Conservation (phyloP, 2,329 filamentous ascomycete species). For the Xylaria sp. region DNA sequence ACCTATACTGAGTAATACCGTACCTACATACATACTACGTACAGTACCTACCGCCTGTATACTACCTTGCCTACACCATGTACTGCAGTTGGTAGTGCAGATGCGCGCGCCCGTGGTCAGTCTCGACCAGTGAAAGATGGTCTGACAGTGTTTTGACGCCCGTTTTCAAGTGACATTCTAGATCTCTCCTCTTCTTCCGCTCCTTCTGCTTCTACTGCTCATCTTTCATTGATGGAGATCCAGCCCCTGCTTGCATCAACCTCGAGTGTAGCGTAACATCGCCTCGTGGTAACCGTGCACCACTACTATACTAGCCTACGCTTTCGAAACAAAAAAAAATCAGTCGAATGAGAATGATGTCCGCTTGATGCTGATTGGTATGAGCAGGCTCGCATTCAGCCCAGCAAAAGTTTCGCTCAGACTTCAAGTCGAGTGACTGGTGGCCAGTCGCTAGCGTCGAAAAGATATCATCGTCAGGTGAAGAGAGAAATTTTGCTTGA, state of each 20-base stretch:
- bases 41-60: not conserved
- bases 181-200: not conserved
- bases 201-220: not conserved
- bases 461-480: conserved; percentile 4
- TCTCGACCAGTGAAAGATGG: conserved; percentile 21
- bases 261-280: conserved; percentile 17
- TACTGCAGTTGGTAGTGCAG: conserved; percentile 1
- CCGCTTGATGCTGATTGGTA: conserved; percentile 4
- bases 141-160: conserved; percentile 1
- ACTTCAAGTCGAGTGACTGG: not conserved
- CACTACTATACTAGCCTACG: not conserved
- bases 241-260: conserved; percentile 26
- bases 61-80: not conserved
- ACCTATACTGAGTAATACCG: not conserved
- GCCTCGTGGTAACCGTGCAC: conserved; percentile 8
- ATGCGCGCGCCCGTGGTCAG: conserved; percentile 15
- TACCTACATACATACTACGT: not conserved
- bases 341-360: conserved; percentile 10
- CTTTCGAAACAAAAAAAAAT: conserved; percentile 15
- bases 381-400: not conserved
- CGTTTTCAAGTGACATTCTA: conserved; percentile 14
- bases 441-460: not conserved
- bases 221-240: conserved; percentile 25
- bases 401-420: conserved; percentile 8
- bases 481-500: conserved; percentile 1